These are phyloP conservation scores for Picea mariana DNA, from an alignment of 83 land plant species.

Conservation along the genomic window DNA sequence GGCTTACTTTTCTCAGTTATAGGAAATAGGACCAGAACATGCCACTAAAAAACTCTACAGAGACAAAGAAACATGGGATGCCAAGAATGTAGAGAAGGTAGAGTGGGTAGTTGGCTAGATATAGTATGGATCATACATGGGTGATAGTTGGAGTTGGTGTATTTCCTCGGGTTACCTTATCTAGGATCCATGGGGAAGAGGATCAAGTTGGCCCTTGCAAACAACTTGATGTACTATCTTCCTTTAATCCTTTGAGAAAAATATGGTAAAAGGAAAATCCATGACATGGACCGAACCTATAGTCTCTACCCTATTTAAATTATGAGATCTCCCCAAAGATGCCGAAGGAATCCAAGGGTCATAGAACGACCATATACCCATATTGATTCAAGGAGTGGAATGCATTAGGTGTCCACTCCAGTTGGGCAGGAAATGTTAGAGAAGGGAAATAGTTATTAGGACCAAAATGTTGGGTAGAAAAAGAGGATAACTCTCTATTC, in stretches of 20 bases:
- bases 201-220: background rate
- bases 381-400: no score
- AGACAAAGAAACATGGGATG: background rate
- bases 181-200: background rate
- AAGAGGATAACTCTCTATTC: no score
- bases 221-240: background rate
- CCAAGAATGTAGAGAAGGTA: background rate
- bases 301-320: background rate
- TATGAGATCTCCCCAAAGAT: background rate
- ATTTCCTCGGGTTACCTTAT: background rate
- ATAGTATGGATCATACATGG: background rate
- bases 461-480: no score
- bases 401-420: no score
- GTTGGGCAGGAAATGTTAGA: no score
- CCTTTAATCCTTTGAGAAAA: background rate
- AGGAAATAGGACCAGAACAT: constrained; percentile 4
- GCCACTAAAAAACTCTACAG: constrained; percentile 5
- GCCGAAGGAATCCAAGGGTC: no score
- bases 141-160: background rate
- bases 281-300: background rate
- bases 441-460: no score
- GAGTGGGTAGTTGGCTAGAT: background rate
- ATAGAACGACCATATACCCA: no score
- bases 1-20: background rate
- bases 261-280: background rate